Conservation (phyloP, 208 protist species). For the Leishmania aethiopica region DNA sequence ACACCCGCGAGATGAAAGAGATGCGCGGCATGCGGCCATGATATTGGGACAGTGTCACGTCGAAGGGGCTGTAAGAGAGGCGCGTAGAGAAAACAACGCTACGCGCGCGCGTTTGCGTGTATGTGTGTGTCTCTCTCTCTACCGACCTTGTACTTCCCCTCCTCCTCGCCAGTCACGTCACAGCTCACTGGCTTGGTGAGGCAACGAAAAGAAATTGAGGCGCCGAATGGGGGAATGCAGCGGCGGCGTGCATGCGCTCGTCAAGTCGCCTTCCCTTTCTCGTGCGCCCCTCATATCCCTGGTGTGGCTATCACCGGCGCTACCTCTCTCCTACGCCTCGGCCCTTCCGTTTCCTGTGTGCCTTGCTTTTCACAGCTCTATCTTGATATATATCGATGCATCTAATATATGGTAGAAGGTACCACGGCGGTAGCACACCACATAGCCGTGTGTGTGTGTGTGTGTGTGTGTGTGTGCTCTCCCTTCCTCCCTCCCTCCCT, state of each 20-base stretch:
- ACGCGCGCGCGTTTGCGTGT: neutral
- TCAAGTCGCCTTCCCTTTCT: neutral
- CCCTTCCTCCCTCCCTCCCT: neutral
- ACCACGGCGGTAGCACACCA: neutral
- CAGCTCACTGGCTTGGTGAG: neutral
- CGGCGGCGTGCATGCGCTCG: neutral
- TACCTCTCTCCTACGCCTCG: neutral
- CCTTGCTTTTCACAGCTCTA: neutral
- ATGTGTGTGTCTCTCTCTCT: neutral
- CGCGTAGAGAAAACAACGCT: neutral
- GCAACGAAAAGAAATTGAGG: neutral
- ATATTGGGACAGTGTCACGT: neutral
- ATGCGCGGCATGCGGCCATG: neutral
- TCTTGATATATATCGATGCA: no score
- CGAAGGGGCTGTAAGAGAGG: neutral
- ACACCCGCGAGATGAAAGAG: slow-evolving; percentile 28
- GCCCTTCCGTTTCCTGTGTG: neutral
- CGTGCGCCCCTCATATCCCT: neutral
- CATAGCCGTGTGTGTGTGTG: neutral
- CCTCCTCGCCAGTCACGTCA: neutral
- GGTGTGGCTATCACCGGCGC: neutral
- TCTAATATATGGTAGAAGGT: no score
- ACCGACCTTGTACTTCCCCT: neutral
- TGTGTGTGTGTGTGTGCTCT: neutral
- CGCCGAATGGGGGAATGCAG: neutral